A percentile compares a stretch with the other conserved stretches of the same genome.
phyloP scores from a whole-genome alignment of 2,329 filamentous ascomycete genomes.

The Pezizomycotina sp. region DNA sequence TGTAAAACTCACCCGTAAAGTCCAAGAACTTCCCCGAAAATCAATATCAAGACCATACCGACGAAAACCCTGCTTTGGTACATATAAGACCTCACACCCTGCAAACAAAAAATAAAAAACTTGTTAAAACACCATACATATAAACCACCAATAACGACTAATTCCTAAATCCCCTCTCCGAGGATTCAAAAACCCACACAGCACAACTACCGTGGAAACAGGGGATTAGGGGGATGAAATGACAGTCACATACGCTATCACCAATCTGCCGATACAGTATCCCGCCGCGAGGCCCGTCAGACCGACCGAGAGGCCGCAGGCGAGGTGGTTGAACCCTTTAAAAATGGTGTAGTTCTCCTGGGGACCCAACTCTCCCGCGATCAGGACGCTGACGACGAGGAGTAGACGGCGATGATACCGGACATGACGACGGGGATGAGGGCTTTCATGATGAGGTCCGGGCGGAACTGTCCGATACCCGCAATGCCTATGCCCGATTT shows the following conservation, averaged over 20 bases:
- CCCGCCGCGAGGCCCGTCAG: constrained; percentile 84
- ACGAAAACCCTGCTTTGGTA: constrained; percentile 90
- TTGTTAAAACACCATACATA: too few species aligned
- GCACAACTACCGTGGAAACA: too few species aligned
- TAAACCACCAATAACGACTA: constrained; percentile 21
- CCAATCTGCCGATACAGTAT: constrained; percentile 90
- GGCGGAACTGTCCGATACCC: constrained; percentile 67
- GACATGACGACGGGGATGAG: constrained; percentile 69
- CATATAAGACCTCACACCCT: constrained; percentile 79
- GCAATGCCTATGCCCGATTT: constrained; percentile 74
- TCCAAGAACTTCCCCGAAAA: constrained; percentile 94
- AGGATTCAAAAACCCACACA: background rate
- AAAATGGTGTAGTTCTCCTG: constrained; percentile 61
- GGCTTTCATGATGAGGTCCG: constrained; percentile 72
- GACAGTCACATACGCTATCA: constrained; percentile 50
- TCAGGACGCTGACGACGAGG: constrained; percentile 94
- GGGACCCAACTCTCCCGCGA: constrained; percentile 69
- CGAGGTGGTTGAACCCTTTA: constrained; percentile 84
- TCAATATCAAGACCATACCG: constrained; percentile 94
- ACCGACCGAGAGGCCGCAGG: constrained; percentile 76
- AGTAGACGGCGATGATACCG: constrained; percentile 96
- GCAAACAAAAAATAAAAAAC: too few species aligned
- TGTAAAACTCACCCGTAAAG: constrained; percentile 63
- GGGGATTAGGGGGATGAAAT: too few species aligned
- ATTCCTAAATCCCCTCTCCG: background rate